phyloP scores from a whole-genome alignment of 1,284 basidiomycete species.

The Pseudozyma pruni region DNA sequence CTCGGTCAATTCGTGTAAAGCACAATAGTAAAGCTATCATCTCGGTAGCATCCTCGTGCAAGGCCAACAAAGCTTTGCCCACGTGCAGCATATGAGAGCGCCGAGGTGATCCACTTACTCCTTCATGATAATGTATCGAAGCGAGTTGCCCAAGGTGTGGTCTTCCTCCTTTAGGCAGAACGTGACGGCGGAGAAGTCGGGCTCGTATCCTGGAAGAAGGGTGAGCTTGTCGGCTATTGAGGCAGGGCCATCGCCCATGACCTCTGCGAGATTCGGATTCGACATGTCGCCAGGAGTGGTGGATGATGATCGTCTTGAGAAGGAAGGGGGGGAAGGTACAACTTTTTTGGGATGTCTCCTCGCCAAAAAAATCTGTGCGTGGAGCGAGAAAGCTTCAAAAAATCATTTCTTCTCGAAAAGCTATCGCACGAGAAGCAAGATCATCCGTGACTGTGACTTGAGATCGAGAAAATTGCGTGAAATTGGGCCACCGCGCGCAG shows the following conservation, averaged over 20 bases:
- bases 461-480: constrained; percentile 4
- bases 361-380: constrained; percentile 27
- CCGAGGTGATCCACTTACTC: constrained; percentile 76
- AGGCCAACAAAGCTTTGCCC: neutral
- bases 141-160: constrained; percentile 92
- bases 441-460: too few species aligned
- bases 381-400: constrained; percentile 14
- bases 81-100: neutral
- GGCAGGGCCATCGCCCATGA: constrained; percentile 46
- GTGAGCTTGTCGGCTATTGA: constrained; percentile 48
- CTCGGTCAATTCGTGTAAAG: constrained; percentile 51
- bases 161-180: constrained; percentile 93
- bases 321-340: neutral
- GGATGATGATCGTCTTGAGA: neutral
- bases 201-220: constrained; percentile 75
- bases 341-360: neutral
- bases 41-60: constrained; percentile 24
- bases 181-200: constrained; percentile 88
- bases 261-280: constrained; percentile 52
- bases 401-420: constrained; percentile 7
- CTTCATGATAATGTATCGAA: constrained; percentile 99
- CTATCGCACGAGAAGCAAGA: constrained; percentile 25
- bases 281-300: constrained; percentile 24
- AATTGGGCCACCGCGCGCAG: constrained; percentile 1
- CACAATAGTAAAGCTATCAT: constrained; percentile 51